Evolutionary conservation across 78 protist genomes (phyloP).

Genomic region (Reticulomyxa filosa): DNA sequence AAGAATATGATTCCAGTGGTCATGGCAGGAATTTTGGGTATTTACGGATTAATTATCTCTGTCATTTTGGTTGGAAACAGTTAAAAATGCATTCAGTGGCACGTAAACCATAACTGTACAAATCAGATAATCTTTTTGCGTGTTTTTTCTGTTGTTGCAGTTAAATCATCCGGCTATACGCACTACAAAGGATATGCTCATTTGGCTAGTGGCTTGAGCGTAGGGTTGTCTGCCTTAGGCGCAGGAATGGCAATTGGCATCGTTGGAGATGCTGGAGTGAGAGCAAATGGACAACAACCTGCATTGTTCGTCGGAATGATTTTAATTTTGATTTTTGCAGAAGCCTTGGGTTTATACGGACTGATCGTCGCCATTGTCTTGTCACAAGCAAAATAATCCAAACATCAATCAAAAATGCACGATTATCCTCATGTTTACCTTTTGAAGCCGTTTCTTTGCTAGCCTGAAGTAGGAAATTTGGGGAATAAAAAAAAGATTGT

Average conservation of each 20-base stretch:
- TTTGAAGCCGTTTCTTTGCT: no score
- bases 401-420: no score
- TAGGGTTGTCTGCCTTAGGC: conserved; percentile 63
- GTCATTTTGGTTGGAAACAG: no score
- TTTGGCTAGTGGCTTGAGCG: conserved; percentile 34
- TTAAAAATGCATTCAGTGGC: no score
- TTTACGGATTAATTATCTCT: conserved; percentile 94
- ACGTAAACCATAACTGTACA: no score
- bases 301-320: conserved; percentile 62
- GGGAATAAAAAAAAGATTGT: no score
- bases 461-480: no score
- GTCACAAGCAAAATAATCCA: no score
- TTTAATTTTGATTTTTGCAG: conserved; percentile 85
- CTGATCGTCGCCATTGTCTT: conserved; percentile 65
- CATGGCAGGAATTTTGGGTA: conserved; percentile 97
- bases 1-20: conserved; percentile 71
- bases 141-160: no score
- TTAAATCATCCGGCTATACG: no score
- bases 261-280: conserved; percentile 81
- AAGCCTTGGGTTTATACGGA: conserved; percentile 56
- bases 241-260: conserved; percentile 85
- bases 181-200: conserved; percentile 47
- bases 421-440: no score
- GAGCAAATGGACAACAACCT: conserved; percentile 47
- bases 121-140: no score